phyloP scores from a whole-genome alignment of 129 eudicot species.

The Scalesia atractyloides region DNA sequence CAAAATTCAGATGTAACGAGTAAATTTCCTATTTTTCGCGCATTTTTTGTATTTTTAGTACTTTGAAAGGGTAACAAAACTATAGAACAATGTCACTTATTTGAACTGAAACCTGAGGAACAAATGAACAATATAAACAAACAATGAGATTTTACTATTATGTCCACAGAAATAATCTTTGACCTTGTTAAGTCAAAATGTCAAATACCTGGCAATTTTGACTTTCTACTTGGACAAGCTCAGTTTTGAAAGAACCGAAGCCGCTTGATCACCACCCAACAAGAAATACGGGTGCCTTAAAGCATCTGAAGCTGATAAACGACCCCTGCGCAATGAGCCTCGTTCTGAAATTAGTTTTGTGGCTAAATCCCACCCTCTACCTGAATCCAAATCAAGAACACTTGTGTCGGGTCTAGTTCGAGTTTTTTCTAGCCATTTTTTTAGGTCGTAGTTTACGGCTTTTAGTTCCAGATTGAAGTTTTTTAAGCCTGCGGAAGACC shows the following conservation, averaged over 20 bases:
- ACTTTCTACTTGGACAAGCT: slow-evolving; percentile 58
- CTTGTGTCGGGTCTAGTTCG: slow-evolving; percentile 76
- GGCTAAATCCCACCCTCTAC: slow-evolving; percentile 98
- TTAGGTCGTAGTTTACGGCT: slow-evolving; percentile 76
- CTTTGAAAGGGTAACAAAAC: slow-evolving; percentile 16
- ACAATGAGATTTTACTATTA: slow-evolving; percentile 18
- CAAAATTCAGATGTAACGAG: not conserved
- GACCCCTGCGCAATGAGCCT: slow-evolving; percentile 68
- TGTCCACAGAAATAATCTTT: slow-evolving; percentile 15
- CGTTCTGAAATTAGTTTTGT: slow-evolving; percentile 89
- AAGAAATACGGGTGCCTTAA: slow-evolving; percentile 96
- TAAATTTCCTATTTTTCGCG: not conserved
- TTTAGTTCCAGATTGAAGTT: slow-evolving; percentile 81
- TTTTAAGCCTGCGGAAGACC: slow-evolving; percentile 83
- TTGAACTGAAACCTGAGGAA: slow-evolving; percentile 23
- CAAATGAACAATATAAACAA: slow-evolving; percentile 20
- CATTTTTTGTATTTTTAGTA: not conserved
- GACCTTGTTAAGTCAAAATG: slow-evolving; percentile 25
- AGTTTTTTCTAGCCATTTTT: slow-evolving; percentile 80
- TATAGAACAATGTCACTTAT: slow-evolving; percentile 3
- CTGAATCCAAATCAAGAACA: slow-evolving; percentile 85
- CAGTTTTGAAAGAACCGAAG: slow-evolving; percentile 87
- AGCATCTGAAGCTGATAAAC: slow-evolving; percentile 94
- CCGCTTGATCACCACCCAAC: slow-evolving; percentile 97
- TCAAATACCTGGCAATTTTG: slow-evolving; percentile 24